Evolutionary conservation across 2,329 filamentous ascomycete genomes (phyloP).

Genomic region (Colletotrichum lindemuthianum): DNA sequence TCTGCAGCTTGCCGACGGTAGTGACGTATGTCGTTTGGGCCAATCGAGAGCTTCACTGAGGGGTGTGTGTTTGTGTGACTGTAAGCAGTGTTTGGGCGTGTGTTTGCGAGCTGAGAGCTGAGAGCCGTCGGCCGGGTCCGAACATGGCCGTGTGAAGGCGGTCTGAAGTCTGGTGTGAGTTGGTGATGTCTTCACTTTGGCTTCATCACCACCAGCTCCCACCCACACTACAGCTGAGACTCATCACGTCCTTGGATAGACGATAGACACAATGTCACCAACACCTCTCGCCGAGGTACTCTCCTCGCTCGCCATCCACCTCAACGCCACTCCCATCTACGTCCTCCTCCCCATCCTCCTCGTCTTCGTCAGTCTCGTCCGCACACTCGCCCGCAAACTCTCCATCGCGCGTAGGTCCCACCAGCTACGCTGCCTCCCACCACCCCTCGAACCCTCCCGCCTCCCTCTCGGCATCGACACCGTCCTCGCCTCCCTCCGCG

Average conservation of each 20-base stretch:
- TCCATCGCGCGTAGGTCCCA: constrained; percentile 3
- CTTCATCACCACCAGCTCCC: not conserved
- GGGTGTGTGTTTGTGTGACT: too few relatives aligned
- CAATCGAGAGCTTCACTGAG: constrained; percentile 3
- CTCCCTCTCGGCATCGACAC: constrained; percentile 26
- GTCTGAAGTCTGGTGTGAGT: not conserved
- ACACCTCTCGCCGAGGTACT: not conserved
- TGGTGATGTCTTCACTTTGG: not conserved
- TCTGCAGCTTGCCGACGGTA: not conserved
- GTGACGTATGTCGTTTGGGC: constrained; percentile 2
- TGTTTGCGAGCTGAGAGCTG: too few relatives aligned
- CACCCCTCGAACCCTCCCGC: constrained; percentile 20
- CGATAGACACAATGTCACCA: not conserved
- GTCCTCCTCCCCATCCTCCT: constrained; percentile 11
- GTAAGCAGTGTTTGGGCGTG: too few relatives aligned
- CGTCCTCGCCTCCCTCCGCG: constrained; percentile 25
- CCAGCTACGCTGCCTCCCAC: constrained; percentile 11
- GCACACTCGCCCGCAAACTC: not conserved
- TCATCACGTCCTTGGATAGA: not conserved
- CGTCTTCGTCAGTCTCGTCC: not conserved
- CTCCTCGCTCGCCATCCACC: not conserved
- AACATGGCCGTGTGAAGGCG: not conserved
- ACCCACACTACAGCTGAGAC: not conserved
- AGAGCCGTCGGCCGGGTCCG: not conserved
- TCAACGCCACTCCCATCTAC: not conserved